phyloP scores from a whole-genome alignment of 163 green algal species.

The Scenedesmus sp. region DNA sequence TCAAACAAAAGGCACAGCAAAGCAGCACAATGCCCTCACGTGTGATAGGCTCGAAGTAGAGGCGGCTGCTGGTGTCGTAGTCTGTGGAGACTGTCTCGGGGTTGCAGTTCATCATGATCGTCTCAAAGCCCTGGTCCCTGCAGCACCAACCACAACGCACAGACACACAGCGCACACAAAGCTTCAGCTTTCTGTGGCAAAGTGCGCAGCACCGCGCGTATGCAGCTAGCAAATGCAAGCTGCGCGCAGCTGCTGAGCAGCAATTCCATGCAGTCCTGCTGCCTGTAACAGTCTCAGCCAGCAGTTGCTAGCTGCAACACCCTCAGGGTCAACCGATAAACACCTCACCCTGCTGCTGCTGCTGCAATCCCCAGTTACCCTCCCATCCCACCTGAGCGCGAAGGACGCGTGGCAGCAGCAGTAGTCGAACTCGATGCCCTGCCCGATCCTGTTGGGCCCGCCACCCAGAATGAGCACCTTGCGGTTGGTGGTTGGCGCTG shows the following conservation, averaged over 20 bases:
- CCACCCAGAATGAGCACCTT: constrained; percentile 98
- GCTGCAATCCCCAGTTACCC: background rate
- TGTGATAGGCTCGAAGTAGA: constrained; percentile 98
- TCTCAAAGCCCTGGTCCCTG: constrained; percentile 94
- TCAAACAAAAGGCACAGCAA: background rate
- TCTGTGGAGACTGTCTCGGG: constrained; percentile 99
- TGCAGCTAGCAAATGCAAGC: background rate
- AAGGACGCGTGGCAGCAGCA: constrained; percentile 99
- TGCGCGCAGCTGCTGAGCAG: too few relatives aligned
- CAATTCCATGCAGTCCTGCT: too few relatives aligned
- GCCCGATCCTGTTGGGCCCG: constrained; percentile 98
- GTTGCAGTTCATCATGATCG: constrained; percentile 99
- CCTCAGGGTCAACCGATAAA: too few relatives aligned
- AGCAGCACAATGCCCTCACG: background rate
- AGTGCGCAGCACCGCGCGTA: background rate
- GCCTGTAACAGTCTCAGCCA: too few relatives aligned
- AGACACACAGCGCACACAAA: background rate
- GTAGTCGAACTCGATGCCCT: constrained; percentile 99
- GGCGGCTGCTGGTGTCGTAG: constrained; percentile 97
- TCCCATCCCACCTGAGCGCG: constrained; percentile 73
- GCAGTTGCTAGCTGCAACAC: too few relatives aligned
- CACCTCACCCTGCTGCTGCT: background rate
- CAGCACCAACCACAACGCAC: background rate
- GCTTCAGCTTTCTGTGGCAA: background rate
- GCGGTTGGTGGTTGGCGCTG: constrained; percentile 67